Conservation (phyloP, 2,329 filamentous ascomycete species). For the Chaetoscypha palmicola region DNA sequence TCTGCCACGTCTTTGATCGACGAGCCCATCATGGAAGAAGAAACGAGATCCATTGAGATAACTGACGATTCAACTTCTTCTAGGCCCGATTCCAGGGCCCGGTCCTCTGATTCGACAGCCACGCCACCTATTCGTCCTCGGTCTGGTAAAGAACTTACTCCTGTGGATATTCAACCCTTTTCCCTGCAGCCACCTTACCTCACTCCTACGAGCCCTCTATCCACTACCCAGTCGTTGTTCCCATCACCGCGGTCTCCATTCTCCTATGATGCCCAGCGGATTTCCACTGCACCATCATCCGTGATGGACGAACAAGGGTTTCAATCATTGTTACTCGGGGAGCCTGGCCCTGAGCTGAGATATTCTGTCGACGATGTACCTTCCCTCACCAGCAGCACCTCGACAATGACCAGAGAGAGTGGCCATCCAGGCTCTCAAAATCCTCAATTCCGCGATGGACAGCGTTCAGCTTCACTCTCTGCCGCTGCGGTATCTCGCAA, state of each 20-base stretch:
- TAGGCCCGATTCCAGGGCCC: constrained; percentile 29
- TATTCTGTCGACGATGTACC: constrained; percentile 69
- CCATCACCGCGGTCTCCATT: constrained; percentile 63
- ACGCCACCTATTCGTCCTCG: constrained; percentile 27
- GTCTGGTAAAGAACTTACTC: constrained; percentile 37
- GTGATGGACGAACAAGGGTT: constrained; percentile 64
- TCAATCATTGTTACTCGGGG: constrained; percentile 64
- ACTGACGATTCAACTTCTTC: constrained; percentile 33
- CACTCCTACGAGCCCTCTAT: constrained; percentile 58
- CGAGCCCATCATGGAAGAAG: constrained; percentile 44
- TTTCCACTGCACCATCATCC: constrained; percentile 71
- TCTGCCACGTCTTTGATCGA: constrained; percentile 47
- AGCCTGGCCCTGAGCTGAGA: constrained; percentile 64
- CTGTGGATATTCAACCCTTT: constrained; percentile 43
- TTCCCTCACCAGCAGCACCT: constrained; percentile 68
- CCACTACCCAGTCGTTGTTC: constrained; percentile 44
- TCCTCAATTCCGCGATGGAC: constrained; percentile 46
- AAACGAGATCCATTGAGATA: constrained; percentile 33
- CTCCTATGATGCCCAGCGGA: constrained; percentile 63
- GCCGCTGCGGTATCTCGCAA: constrained; percentile 59
- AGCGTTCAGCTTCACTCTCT: constrained; percentile 56
- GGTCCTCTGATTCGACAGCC: constrained; percentile 31
- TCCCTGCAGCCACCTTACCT: constrained; percentile 37
- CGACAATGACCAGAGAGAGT: constrained; percentile 67
- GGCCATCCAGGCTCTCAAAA: constrained; percentile 32